Percentiles rank a stretch among this genome's conserved stretches.
Evolutionary conservation across 768 basidiomycete species (phyloP).

Genomic region (Russula abietina): DNA sequence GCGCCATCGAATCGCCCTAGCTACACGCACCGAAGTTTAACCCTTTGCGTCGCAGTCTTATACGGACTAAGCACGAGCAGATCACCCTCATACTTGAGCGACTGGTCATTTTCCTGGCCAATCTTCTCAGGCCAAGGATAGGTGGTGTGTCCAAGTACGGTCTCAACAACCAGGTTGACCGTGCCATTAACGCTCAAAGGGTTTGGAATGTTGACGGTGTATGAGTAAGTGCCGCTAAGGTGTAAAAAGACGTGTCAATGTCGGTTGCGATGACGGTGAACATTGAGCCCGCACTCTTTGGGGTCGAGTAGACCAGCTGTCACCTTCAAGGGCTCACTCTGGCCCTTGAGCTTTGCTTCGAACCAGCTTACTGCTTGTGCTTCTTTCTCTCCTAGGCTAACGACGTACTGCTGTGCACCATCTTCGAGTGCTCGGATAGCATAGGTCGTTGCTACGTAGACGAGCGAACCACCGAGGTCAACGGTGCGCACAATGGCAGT

Average conservation of each 20-base stretch:
- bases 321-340: conserved; percentile 46
- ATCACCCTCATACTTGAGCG: conserved; percentile 68
- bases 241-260: background rate
- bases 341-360: conserved; percentile 75
- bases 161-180: conserved; percentile 71
- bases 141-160: conserved; percentile 72
- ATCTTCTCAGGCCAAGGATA: conserved; percentile 70
- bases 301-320: conserved; percentile 44
- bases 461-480: conserved; percentile 84
- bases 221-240: conserved; percentile 41
- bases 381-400: conserved; percentile 61
- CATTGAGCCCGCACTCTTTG: conserved; percentile 42
- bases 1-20: background rate
- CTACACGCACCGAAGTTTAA: conserved; percentile 71
- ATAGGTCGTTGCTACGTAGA: conserved; percentile 86
- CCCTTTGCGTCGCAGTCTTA: conserved; percentile 69
- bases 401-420: conserved; percentile 55
- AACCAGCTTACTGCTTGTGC: conserved; percentile 66
- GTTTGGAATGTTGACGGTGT: conserved; percentile 61
- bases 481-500: conserved; percentile 83
- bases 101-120: conserved; percentile 70
- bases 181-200: conserved; percentile 53
- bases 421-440: conserved; percentile 67
- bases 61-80: conserved; percentile 85
- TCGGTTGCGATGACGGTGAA: background rate